A percentile compares a stretch with the other conserved stretches of the same genome.
These are phyloP conservation scores for Chytriomyces confervae DNA, from an alignment of 192 early-diverging fungal species.

Conservation along the genomic window DNA sequence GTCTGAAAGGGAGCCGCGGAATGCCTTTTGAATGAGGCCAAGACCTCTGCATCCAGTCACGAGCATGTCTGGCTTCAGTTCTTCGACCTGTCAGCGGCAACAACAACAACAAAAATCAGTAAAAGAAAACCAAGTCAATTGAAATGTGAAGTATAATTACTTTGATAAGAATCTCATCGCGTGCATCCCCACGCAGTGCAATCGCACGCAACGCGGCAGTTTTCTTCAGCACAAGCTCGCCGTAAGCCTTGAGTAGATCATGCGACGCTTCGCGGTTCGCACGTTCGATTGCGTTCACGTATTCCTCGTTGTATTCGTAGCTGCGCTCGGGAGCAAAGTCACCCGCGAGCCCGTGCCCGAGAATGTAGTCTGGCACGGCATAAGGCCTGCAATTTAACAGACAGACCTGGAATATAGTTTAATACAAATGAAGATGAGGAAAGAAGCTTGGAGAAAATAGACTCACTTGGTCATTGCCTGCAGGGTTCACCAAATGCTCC, in stretches of 20 bases:
- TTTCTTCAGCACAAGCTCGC: slow-evolving; percentile 13
- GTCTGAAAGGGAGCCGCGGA: slow-evolving; percentile 52
- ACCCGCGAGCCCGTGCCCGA: not conserved
- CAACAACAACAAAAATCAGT: slow-evolving; percentile 41
- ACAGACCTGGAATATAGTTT: not conserved
- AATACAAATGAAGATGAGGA: not conserved
- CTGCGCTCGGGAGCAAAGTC: slow-evolving; percentile 2
- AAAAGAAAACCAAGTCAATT: no score
- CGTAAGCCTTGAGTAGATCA: slow-evolving; percentile 14
- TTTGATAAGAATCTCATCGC: slow-evolving; percentile 48
- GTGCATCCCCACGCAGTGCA: slow-evolving; percentile 53
- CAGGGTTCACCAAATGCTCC: slow-evolving; percentile 28
- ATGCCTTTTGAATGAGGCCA: slow-evolving; percentile 29
- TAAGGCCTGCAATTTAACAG: slow-evolving; percentile 21
- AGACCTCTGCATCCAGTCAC: slow-evolving; percentile 33
- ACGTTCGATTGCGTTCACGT: slow-evolving; percentile 5
- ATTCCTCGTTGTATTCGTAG: slow-evolving; percentile 26
- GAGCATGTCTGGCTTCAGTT: slow-evolving; percentile 36
- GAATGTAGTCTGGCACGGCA: slow-evolving; percentile 11
- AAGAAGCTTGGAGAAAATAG: not conserved
- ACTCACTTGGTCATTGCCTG: slow-evolving; percentile 7
- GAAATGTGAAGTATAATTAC: not conserved
- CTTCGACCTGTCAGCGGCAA: slow-evolving; percentile 59
- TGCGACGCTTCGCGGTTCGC: slow-evolving; percentile 26
- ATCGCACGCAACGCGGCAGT: slow-evolving; percentile 41